Percentiles rank a stretch among this genome's conserved stretches.
phyloP scores from a whole-genome alignment of 371 early-diverging fungal genomes.

The Rhizomucor miehei region DNA sequence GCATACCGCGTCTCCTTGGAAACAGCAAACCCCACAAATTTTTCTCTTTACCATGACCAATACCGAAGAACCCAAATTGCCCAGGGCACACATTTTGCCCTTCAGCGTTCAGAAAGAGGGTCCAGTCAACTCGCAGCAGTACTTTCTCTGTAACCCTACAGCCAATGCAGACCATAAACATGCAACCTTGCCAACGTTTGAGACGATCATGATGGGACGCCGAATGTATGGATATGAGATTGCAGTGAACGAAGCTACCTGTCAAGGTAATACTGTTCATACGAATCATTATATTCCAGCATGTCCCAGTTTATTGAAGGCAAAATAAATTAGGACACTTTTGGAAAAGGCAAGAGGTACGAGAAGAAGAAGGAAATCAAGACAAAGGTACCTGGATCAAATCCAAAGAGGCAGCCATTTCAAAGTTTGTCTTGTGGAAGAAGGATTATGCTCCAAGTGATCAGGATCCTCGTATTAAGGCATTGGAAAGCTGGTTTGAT shows the following conservation, averaged over 20 bases:
- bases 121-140: constrained; percentile 9
- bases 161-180: constrained; percentile 1
- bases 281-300: background rate
- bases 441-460: constrained; percentile 16
- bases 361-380: constrained; percentile 4
- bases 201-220: constrained; percentile 12
- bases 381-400: background rate
- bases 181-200: background rate
- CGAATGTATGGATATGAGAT: constrained; percentile 6
- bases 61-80: too few species aligned
- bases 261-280: constrained; percentile 5
- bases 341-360: constrained; percentile 1
- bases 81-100: constrained; percentile 11
- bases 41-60: too few species aligned
- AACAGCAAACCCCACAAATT: too few species aligned
- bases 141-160: constrained; percentile 1
- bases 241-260: constrained; percentile 1
- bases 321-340: constrained; percentile 9
- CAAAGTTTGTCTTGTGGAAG: constrained; percentile 14
- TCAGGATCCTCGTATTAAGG: constrained; percentile 11
- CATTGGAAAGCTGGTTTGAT: constrained; percentile 12
- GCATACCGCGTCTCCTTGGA: too few species aligned
- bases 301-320: background rate
- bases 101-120: constrained; percentile 10
- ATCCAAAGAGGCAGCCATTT: background rate